phyloP scores from a whole-genome alignment of 2,329 filamentous ascomycete genomes.

The Mycosphaerella sp. region DNA sequence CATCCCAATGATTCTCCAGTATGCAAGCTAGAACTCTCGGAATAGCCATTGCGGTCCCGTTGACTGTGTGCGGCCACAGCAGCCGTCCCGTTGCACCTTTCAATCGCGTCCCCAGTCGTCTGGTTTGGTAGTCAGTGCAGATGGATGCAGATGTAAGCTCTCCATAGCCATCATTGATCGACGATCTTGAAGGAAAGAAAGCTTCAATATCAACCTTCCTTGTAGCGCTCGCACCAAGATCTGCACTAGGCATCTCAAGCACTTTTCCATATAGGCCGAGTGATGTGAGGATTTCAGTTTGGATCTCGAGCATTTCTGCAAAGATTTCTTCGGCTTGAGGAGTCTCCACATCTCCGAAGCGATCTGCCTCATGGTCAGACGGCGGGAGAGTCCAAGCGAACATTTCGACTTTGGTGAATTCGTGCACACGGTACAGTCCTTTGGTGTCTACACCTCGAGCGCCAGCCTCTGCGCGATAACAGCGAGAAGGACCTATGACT shows the following conservation, averaged over 20 bases:
- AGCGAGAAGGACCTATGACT: constrained; percentile 77
- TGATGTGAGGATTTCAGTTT: constrained; percentile 70
- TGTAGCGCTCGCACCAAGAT: constrained; percentile 80
- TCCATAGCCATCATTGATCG: constrained; percentile 70
- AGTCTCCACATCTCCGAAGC: constrained; percentile 25
- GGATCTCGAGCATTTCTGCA: constrained; percentile 77
- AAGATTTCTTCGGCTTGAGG: constrained; percentile 56
- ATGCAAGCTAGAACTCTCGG: constrained; percentile 84
- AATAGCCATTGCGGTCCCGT: constrained; percentile 88
- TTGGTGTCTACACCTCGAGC: constrained; percentile 85
- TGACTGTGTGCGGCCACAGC: constrained; percentile 80
- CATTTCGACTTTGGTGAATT: constrained; percentile 98
- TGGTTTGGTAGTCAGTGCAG: constrained; percentile 90
- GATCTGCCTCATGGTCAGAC: constrained; percentile 21
- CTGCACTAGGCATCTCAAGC: constrained; percentile 82
- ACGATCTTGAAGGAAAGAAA: constrained; percentile 72
- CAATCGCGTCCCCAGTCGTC: constrained; percentile 70
- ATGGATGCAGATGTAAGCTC: constrained; percentile 87
- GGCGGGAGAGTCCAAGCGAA: constrained; percentile 70
- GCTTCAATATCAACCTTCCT: constrained; percentile 92
- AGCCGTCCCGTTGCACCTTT: constrained; percentile 51
- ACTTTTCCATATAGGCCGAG: constrained; percentile 80
- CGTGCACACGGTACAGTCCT: constrained; percentile 92
- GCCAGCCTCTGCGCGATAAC: constrained; percentile 92
- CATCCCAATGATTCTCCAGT: constrained; percentile 85